Conservation (phyloP, 495 filamentous ascomycete species). For the Corynascus novoguineensis region DNA sequence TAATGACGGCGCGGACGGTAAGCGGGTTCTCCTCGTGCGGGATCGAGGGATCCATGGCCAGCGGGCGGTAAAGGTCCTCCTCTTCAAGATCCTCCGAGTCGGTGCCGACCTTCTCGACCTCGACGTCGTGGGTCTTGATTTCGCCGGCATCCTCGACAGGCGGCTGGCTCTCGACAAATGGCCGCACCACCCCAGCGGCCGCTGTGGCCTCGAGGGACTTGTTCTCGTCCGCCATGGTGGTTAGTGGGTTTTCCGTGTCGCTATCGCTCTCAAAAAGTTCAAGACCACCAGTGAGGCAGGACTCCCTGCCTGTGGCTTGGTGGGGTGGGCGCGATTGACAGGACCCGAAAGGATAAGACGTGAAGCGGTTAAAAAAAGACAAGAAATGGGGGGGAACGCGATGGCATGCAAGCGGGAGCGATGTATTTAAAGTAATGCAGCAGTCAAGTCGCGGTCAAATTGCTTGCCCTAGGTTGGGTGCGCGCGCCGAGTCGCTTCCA, state of each 20-base stretch:
- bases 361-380: background rate
- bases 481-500: background rate
- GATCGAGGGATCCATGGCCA: constrained; percentile 41
- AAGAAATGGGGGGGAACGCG: background rate
- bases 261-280: background rate
- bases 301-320: constrained; percentile 5
- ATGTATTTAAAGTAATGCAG: constrained; percentile 4
- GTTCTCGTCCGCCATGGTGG: constrained; percentile 29
- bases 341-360: background rate
- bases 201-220: constrained; percentile 11
- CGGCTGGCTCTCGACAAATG: constrained; percentile 27
- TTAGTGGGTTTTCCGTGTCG: background rate
- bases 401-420: constrained; percentile 1
- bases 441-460: background rate
- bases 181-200: constrained; percentile 19
- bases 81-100: constrained; percentile 25
- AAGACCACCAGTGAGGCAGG: constrained; percentile 1
- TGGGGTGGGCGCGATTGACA: background rate
- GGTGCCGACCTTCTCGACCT: constrained; percentile 15
- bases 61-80: constrained; percentile 42
- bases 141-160: constrained; percentile 20
- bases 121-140: constrained; percentile 22
- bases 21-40: constrained; percentile 46
- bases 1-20: constrained; percentile 51
- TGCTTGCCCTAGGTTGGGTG: background rate